Conservation (phyloP, 2,329 filamentous ascomycete genomes). For the Aspergillus aculeatus region DNA sequence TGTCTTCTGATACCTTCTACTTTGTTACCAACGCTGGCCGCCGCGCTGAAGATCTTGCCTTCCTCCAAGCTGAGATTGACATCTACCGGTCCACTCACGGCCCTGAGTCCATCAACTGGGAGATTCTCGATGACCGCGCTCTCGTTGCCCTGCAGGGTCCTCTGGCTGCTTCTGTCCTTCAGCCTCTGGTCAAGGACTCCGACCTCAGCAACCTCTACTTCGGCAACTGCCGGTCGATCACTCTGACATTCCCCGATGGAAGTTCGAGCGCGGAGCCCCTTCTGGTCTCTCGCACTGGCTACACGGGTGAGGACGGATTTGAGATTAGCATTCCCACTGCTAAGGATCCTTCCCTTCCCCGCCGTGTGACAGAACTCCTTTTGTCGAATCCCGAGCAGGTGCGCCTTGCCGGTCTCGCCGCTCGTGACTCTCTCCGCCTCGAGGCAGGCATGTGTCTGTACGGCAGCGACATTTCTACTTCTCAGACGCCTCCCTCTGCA, state of each 20-base stretch:
- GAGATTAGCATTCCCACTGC: conserved; percentile 81
- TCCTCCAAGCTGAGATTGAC: conserved; percentile 68
- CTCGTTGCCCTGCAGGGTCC: conserved; percentile 90
- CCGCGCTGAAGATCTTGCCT: conserved; percentile 80
- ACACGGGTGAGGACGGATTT: conserved; percentile 97
- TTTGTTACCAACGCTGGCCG: conserved; percentile 95
- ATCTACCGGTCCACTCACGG: conserved; percentile 57
- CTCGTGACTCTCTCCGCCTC: conserved; percentile 85
- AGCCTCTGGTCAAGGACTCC: conserved; percentile 58
- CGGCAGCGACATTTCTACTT: conserved; percentile 91
- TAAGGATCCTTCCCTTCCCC: conserved; percentile 52
- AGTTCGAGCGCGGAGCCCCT: conserved; percentile 54
- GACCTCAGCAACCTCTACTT: conserved; percentile 74
- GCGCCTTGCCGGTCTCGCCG: conserved; percentile 82
- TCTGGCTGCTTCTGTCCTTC: conserved; percentile 67
- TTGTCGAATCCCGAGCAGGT: conserved; percentile 65
- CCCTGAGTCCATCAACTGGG: conserved; percentile 61
- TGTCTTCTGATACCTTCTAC: conserved; percentile 76
- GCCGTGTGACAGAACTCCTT: conserved; percentile 64
- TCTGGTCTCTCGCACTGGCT: conserved; percentile 83
- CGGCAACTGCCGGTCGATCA: conserved; percentile 68
- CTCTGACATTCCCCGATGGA: conserved; percentile 59
- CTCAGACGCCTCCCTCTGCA: conserved; percentile 66
- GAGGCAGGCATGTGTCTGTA: conserved; percentile 99
- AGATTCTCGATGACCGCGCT: conserved; percentile 69